These are phyloP conservation scores for Asterochloris sp. DNA, from an alignment of 139 green algal species.

Conservation along the genomic window DNA sequence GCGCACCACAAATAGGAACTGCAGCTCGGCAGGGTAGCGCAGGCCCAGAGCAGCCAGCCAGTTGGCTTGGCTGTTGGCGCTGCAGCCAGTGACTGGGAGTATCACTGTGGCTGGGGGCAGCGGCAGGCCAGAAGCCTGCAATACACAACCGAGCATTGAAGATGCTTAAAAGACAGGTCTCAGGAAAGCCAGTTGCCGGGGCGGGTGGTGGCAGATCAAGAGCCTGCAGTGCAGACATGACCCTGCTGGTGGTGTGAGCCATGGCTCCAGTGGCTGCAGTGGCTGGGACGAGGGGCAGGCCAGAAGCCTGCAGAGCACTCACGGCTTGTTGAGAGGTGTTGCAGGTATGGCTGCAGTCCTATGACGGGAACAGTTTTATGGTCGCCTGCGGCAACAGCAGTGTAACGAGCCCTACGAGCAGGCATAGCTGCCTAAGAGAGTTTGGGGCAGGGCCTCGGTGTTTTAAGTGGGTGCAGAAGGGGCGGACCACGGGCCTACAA, in stretches of 20 bases:
- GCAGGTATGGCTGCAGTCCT: too few species aligned
- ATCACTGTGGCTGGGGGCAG: slow-evolving; percentile 55
- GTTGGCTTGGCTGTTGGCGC: slow-evolving; percentile 53
- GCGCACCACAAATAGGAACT: slow-evolving; percentile 79
- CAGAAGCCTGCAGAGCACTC: too few species aligned
- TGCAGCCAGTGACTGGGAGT: slow-evolving; percentile 65
- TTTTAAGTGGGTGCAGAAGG: too few species aligned
- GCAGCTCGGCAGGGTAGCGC: slow-evolving; percentile 57
- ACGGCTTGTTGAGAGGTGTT: too few species aligned
- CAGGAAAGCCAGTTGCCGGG: not conserved
- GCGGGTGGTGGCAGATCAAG: not conserved
- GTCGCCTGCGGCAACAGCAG: too few species aligned
- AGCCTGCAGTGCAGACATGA: not conserved
- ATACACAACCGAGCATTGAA: not conserved
- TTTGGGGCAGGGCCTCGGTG: too few species aligned
- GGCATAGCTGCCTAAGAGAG: too few species aligned
- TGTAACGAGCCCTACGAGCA: too few species aligned
- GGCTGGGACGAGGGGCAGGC: not conserved
- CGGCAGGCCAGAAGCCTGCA: not conserved
- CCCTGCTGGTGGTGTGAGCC: not conserved
- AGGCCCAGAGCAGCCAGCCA: slow-evolving; percentile 58
- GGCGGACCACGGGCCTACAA: too few species aligned
- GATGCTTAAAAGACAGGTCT: not conserved
- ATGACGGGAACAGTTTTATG: too few species aligned
- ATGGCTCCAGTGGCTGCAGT: not conserved